Percentiles rank a stretch among this genome's conserved stretches.
Evolutionary conservation across 257 asterid genomes (phyloP).

Genomic region (Solanum virginianum): DNA sequence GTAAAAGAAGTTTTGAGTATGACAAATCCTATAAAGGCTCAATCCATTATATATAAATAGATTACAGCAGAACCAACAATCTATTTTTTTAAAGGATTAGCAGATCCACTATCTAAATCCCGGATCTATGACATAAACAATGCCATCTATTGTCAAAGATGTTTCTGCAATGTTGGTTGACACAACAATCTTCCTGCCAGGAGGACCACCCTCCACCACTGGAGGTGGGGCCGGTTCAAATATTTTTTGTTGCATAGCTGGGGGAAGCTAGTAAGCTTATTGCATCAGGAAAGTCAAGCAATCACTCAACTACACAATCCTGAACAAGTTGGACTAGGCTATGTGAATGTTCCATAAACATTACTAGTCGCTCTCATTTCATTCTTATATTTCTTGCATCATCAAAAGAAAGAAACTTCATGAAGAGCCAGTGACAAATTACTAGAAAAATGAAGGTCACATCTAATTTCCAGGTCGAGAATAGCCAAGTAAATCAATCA

Average conservation of each 20-base stretch:
- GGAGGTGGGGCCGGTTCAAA: slow-evolving; percentile 98
- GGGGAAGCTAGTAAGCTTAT: slow-evolving; percentile 47
- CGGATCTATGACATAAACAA: slow-evolving; percentile 93
- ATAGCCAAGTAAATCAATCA: neutral
- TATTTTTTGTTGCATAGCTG: slow-evolving; percentile 97
- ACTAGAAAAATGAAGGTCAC: neutral
- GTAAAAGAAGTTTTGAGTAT: neutral
- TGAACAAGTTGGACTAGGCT: neutral
- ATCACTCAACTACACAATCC: neutral
- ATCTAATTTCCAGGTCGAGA: neutral
- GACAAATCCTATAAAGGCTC: neutral
- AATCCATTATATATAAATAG: neutral
- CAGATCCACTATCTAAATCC: slow-evolving; percentile 45
- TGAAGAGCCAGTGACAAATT: neutral
- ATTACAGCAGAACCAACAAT: neutral
- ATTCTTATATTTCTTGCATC: neutral
- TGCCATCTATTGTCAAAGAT: slow-evolving; percentile 94
- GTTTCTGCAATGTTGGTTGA: slow-evolving; percentile 98
- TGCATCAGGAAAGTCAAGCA: neutral
- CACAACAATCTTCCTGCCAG: slow-evolving; percentile 95
- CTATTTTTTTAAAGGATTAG: neutral
- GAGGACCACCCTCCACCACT: slow-evolving; percentile 64
- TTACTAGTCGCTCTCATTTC: neutral
- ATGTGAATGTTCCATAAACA: neutral
- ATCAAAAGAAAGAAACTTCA: neutral